Base-by-base conservation (phyloP, 1,284 basidiomycete genomes). In the Trametes versicolor region DNA sequence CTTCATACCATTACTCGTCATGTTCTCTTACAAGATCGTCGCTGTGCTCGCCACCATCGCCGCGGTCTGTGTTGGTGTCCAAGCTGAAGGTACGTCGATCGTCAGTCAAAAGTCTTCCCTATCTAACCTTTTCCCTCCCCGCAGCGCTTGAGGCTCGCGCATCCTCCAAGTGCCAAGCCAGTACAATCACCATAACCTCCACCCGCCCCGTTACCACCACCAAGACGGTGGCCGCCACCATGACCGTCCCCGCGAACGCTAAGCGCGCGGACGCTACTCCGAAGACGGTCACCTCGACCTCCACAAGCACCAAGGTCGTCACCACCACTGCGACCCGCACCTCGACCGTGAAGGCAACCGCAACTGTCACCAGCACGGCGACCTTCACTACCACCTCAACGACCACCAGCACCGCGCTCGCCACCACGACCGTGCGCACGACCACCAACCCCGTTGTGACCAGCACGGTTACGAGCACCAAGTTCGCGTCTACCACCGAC, bases 381-480 rank as follows among this genome's bases (percentile, higher is more conserved):
- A 54, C 50, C 7, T 13, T 37, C 32, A 60, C 59, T 0, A 25
- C 41, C 6, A 60, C 59, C 3, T 27, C 41, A 1, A 53, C 59
- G 15, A 47, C 59, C n/a, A 55, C 51, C 0, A 54, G 41, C 51
- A 53, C 50, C 10, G n/a, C 48, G 23, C 21, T 45, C 5, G 36
- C 36, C 8, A 59, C 48, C 0, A 41, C 48, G n/a, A 34, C 29
- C 5, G 36, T 59, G 8, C 48, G 58, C 13, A 13, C 37, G 49
- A 59, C 58, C 17, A 59, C 58, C 4, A 51, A 17, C 27, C 48
- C 58, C 0, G 49, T 59, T 9, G 27, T 27, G 49, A 59, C 49
- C n/a, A 39, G 49, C 37, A 59, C 58, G 48, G 48, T 59, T 19
- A 59, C 58, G 27, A 51, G 36, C 37, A 59, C 58, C 25, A n/a